A percentile compares a stretch with the other conserved stretches of the same genome.
Conservation (phyloP, 148 eudicot genomes). For the Rhododendron mucronatum region DNA sequence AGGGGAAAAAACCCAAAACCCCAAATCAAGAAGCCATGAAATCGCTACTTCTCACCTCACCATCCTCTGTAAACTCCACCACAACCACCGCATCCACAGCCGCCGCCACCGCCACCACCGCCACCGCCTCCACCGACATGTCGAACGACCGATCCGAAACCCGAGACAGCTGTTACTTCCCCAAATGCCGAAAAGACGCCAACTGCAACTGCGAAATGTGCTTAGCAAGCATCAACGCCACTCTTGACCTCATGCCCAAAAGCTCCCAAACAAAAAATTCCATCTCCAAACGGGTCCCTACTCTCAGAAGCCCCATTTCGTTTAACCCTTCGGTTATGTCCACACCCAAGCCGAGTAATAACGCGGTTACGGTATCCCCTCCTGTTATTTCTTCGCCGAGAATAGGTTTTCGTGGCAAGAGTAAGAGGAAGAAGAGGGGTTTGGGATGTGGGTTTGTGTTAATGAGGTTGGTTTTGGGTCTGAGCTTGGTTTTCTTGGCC, state of each 20-base stretch:
- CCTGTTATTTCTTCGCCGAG: constrained; percentile 22
- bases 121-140: neutral
- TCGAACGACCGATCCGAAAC: constrained; percentile 10
- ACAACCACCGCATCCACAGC: constrained; percentile 15
- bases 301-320: constrained; percentile 28
- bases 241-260: constrained; percentile 63
- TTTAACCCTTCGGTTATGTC: constrained; percentile 28
- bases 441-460: constrained; percentile 22
- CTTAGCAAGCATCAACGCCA: constrained; percentile 63
- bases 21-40: constrained; percentile 20
- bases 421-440: constrained; percentile 25
- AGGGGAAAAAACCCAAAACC: neutral
- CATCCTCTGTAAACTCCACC: constrained; percentile 29
- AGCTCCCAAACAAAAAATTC: constrained; percentile 40
- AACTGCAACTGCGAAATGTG: constrained; percentile 67
- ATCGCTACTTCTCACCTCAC: constrained; percentile 14
- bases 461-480: constrained; percentile 24
- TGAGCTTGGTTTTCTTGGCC: constrained; percentile 22
- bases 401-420: constrained; percentile 10
- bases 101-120: constrained; percentile 8
- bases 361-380: constrained; percentile 6
- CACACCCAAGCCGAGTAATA: constrained; percentile 29
- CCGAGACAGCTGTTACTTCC: constrained; percentile 50
- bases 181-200: constrained; percentile 67
- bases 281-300: constrained; percentile 17